A percentile compares a stretch with the other conserved stretches of the same genome.
Conservation (phyloP, 371 early-diverging fungal species). For the Apophysomyces variabilis region DNA sequence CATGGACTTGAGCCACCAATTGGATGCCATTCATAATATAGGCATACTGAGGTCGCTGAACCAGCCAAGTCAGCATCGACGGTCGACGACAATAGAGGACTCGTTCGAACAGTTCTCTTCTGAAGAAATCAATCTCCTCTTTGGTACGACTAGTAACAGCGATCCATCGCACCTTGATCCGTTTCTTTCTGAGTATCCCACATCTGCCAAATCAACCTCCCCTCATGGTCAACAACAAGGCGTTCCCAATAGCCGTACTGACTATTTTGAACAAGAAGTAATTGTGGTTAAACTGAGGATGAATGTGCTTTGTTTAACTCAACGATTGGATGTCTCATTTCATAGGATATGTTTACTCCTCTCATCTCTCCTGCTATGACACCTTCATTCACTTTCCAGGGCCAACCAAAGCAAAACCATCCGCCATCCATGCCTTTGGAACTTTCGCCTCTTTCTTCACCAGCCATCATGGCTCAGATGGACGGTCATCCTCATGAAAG, state of each 20-base stretch:
- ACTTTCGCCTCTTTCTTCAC: constrained; percentile 67
- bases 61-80: constrained; percentile 4
- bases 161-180: constrained; percentile 11
- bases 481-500: constrained; percentile 10
- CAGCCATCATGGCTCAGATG: constrained; percentile 57
- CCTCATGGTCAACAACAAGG: constrained; percentile 7
- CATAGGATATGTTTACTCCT: constrained; percentile 54
- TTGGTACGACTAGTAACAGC: constrained; percentile 6
- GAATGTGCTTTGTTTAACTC: background rate
- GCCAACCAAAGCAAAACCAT: constrained; percentile 31
- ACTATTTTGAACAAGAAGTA: constrained; percentile 19
- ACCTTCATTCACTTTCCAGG: constrained; percentile 52
- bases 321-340: background rate
- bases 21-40: constrained; percentile 17
- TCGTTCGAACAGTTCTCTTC: constrained; percentile 9
- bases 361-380: constrained; percentile 72
- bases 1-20: constrained; percentile 17
- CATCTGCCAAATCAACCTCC: constrained; percentile 3
- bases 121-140: constrained; percentile 5
- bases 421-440: constrained; percentile 33
- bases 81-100: background rate
- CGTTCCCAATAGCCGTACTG: background rate
- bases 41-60: constrained; percentile 18
- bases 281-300: background rate
- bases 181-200: constrained; percentile 2